Percentiles rank a stretch among this genome's conserved stretches.
Evolutionary conservation across 2,329 filamentous ascomycete genomes (phyloP).

Genomic region (Triangularia setosa): DNA sequence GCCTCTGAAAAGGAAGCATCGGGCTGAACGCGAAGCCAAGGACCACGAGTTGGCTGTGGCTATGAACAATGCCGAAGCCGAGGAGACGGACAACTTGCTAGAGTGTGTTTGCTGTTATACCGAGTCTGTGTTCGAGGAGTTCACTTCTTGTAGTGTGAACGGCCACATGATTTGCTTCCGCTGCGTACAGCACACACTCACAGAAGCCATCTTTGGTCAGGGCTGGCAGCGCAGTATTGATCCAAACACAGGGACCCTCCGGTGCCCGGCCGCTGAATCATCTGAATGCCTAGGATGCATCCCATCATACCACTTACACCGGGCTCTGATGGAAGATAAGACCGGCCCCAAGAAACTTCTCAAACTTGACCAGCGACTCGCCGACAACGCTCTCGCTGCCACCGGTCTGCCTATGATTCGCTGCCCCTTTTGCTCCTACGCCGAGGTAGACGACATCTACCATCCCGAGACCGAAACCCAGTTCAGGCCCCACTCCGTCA

Average conservation of each 20-base stretch:
- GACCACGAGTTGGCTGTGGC: slow-evolving; percentile 51
- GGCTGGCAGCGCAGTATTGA: slow-evolving; percentile 83
- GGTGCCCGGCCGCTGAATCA: slow-evolving; percentile 73
- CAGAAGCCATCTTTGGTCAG: slow-evolving; percentile 89
- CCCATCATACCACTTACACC: slow-evolving; percentile 62
- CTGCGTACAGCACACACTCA: slow-evolving; percentile 77
- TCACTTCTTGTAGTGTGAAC: slow-evolving; percentile 64
- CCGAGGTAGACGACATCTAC: slow-evolving; percentile 78
- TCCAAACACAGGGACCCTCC: slow-evolving; percentile 66
- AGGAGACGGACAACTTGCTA: slow-evolving; percentile 51
- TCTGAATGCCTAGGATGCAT: slow-evolving; percentile 73
- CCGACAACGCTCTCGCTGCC: slow-evolving; percentile 69
- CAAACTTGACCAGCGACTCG: slow-evolving; percentile 75
- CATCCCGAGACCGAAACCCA: slow-evolving; percentile 44
- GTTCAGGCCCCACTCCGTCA: slow-evolving; percentile 29
- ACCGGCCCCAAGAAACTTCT: slow-evolving; percentile 67
- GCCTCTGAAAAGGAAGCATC: slow-evolving; percentile 47
- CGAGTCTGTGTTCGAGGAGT: slow-evolving; percentile 66
- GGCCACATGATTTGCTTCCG: slow-evolving; percentile 75
- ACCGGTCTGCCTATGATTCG: slow-evolving; percentile 71
- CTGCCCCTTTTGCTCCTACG: slow-evolving; percentile 89
- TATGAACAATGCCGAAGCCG: slow-evolving; percentile 57
- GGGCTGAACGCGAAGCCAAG: slow-evolving; percentile 42
- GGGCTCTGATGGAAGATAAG: slow-evolving; percentile 66
- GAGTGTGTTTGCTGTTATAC: slow-evolving; percentile 80